These are phyloP conservation scores for Didymella keratinophila DNA, from an alignment of 2,329 filamentous ascomycete genomes.

Conservation along the genomic window DNA sequence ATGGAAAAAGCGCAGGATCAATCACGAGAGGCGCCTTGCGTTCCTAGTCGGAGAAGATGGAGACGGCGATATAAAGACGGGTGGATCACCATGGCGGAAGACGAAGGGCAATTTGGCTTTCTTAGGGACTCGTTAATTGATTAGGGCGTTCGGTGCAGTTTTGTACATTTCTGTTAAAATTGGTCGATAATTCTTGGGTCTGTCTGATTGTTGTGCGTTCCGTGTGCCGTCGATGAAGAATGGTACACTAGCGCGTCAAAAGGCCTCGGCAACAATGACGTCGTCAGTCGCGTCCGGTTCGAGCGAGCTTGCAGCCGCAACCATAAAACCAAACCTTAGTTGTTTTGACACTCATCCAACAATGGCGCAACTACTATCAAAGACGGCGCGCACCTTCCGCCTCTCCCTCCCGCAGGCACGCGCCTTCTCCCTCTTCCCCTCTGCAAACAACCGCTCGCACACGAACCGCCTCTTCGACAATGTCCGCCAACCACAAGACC, in stretches of 20 bases:
- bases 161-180: no score
- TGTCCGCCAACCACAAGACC: slow-evolving; percentile 57
- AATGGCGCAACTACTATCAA: slow-evolving; percentile 15
- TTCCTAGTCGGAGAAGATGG: no score
- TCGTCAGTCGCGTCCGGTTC: slow-evolving; percentile 11
- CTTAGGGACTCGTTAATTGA: no score
- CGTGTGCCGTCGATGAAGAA: neutral
- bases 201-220: no score
- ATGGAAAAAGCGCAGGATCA: no score
- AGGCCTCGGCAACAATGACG: slow-evolving; percentile 11
- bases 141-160: no score
- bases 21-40: no score
- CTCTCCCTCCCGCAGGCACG: slow-evolving; percentile 10
- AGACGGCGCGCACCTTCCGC: slow-evolving; percentile 5
- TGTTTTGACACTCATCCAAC: neutral
- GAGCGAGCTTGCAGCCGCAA: neutral
- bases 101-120: no score
- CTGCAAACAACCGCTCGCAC: slow-evolving; percentile 22
- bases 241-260: neutral
- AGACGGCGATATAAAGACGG: no score
- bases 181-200: no score
- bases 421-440: slow-evolving; percentile 30
- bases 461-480: slow-evolving; percentile 49
- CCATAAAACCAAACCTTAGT: neutral
- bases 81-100: no score